Evolutionary conservation across 305 asterid species (phyloP).

Genomic region (Ilex paraguariensis): DNA sequence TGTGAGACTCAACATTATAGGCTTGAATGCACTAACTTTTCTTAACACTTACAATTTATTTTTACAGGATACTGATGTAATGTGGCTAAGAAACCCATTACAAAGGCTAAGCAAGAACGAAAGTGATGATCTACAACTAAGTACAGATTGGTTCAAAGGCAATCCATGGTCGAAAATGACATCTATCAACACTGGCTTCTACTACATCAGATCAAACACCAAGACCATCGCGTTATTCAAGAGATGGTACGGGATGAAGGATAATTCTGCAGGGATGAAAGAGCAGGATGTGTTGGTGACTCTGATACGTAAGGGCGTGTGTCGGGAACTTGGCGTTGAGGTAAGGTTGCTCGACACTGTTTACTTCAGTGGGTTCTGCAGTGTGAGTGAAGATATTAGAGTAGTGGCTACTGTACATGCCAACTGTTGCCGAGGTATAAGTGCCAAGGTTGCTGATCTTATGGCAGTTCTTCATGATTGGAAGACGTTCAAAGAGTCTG

Average conservation of each 20-base stretch:
- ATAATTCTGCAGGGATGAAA: constrained; percentile 33
- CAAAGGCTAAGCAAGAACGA: constrained; percentile 21
- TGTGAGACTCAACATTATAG: too few relatives aligned
- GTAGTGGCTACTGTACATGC: constrained; percentile 63
- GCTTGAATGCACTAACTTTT: too few relatives aligned
- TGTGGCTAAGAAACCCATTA: constrained; percentile 67
- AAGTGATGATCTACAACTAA: constrained; percentile 44
- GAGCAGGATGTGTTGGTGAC: constrained; percentile 56
- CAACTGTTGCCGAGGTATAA: constrained; percentile 57
- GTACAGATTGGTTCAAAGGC: constrained; percentile 44
- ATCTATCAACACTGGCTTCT: constrained; percentile 68
- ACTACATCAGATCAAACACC: constrained; percentile 42
- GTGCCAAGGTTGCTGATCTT: constrained; percentile 53
- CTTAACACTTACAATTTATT: too few relatives aligned
- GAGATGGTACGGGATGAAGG: constrained; percentile 40
- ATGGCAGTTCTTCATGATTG: constrained; percentile 54
- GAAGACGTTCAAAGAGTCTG: constrained; percentile 32
- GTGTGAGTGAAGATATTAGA: constrained; percentile 23
- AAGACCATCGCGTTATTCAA: constrained; percentile 45
- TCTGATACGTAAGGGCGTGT: constrained; percentile 16
- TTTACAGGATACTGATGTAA: constrained; percentile 51
- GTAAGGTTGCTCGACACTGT: constrained; percentile 35
- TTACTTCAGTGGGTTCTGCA: constrained; percentile 59
- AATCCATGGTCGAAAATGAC: constrained; percentile 28
- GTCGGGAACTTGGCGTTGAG: constrained; percentile 18